Percentiles rank a stretch among this genome's conserved stretches.
Evolutionary conservation across 768 basidiomycete species (phyloP).

Genomic region (Suillus variegatus): DNA sequence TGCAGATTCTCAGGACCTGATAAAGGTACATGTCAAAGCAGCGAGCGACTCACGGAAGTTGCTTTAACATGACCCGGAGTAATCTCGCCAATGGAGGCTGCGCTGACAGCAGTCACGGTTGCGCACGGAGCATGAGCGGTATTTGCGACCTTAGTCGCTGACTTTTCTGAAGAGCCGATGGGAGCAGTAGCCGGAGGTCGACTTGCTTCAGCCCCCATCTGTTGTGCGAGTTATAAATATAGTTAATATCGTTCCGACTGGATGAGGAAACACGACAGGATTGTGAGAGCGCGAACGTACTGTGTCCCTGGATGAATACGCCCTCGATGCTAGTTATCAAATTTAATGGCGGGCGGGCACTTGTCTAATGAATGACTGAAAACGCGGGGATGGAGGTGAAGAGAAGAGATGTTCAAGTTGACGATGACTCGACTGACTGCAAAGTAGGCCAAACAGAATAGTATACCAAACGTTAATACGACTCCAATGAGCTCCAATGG

Average conservation of each 20-base stretch:
- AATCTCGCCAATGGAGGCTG: not conserved
- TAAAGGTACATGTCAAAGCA: not conserved
- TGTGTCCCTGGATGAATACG: not conserved
- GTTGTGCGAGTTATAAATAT: slow-evolving; percentile 1
- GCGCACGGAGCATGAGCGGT: not conserved
- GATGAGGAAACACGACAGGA: not conserved
- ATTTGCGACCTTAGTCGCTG: not conserved
- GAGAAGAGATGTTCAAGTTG: not conserved
- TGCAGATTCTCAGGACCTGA: not conserved
- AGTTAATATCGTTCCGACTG: not conserved
- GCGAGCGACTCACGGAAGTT: not conserved
- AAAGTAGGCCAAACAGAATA: slow-evolving; percentile 1
- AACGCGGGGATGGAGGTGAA: not conserved
- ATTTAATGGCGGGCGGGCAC: not conserved
- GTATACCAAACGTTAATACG: slow-evolving; percentile 3
- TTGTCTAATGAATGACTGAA: not conserved
- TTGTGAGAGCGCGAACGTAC: not conserved
- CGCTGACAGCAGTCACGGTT: not conserved
- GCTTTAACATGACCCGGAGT: not conserved
- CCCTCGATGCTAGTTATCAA: not conserved
- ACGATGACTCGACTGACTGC: not conserved
- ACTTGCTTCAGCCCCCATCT: slow-evolving; percentile 10
- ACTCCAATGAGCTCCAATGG: too few species aligned
- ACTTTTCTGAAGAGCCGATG: not conserved
- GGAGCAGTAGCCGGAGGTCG: not conserved